Conservation (phyloP, 495 filamentous ascomycete species). For the Aspergillus biplanus region DNA sequence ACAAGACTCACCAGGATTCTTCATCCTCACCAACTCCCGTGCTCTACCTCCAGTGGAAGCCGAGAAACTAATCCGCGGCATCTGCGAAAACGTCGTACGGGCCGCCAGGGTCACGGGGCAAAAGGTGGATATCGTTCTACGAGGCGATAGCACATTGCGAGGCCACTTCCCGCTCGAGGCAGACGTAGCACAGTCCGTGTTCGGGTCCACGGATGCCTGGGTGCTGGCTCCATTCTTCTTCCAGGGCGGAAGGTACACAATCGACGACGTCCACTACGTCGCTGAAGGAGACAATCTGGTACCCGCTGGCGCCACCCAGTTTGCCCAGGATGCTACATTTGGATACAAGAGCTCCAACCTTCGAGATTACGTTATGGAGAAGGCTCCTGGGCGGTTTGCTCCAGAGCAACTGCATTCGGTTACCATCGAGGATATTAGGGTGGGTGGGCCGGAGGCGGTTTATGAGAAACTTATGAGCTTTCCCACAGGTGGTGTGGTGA, state of each 20-base stretch:
- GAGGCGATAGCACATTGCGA: constrained; percentile 56
- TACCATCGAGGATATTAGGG: constrained; percentile 48
- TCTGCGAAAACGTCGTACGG: constrained; percentile 48
- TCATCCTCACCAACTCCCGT: constrained; percentile 61
- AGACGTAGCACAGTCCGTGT: constrained; percentile 50
- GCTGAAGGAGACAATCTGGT: constrained; percentile 48
- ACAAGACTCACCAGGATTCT: constrained; percentile 46
- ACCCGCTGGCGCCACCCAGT: constrained; percentile 52
- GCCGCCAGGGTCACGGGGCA: constrained; percentile 42
- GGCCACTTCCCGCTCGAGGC: constrained; percentile 58
- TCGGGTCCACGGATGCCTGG: constrained; percentile 48
- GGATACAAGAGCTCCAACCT: constrained; percentile 56
- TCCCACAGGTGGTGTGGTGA: constrained; percentile 43
- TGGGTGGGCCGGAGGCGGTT: constrained; percentile 42
- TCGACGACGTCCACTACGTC: constrained; percentile 59
- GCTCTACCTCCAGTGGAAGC: constrained; percentile 51
- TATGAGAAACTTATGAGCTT: constrained; percentile 40
- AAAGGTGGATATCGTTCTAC: constrained; percentile 53
- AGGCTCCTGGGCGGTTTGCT: constrained; percentile 43
- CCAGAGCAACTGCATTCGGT: constrained; percentile 43
- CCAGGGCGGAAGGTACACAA: constrained; percentile 56
- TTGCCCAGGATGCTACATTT: constrained; percentile 56
- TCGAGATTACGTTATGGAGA: constrained; percentile 55
- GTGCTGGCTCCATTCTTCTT: constrained; percentile 58
- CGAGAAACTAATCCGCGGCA: constrained; percentile 43